phyloP scores from a whole-genome alignment of 2,329 filamentous ascomycete genomes.

The Trichoderma sp. region DNA sequence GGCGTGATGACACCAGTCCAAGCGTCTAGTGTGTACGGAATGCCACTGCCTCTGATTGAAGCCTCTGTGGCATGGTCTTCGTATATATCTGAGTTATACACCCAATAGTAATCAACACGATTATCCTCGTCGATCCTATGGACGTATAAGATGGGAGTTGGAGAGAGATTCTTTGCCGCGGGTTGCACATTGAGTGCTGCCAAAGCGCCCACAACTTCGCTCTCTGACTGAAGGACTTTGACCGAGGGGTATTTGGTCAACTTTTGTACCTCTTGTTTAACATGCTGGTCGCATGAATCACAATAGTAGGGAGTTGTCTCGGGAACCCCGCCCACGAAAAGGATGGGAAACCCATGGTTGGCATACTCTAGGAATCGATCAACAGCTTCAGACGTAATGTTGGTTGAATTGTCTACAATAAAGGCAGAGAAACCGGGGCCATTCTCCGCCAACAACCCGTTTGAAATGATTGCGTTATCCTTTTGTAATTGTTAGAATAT shows the following conservation, averaged over 20 bases:
- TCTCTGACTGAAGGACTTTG: not conserved
- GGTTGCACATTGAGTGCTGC: not conserved
- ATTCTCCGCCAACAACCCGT: not conserved
- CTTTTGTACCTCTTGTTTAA: not conserved
- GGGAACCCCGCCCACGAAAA: not conserved
- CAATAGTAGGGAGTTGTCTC: conserved; percentile 6
- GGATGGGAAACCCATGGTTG: not conserved
- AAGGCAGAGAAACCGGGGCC: conserved; percentile 5
- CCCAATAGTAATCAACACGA: not conserved
- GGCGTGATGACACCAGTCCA: not conserved
- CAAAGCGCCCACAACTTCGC: not conserved
- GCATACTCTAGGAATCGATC: not conserved
- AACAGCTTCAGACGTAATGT: not conserved
- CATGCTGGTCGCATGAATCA: not conserved
- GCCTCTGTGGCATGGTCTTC: not conserved
- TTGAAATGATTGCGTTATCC: not conserved
- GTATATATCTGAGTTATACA: conserved; percentile 6
- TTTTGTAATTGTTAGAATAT: not conserved
- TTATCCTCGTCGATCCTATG: not conserved
- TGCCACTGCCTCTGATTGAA: not conserved
- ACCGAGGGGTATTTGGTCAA: not conserved
- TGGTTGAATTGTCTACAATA: conserved; percentile 3
- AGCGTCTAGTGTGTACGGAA: not conserved
- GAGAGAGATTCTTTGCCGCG: not conserved
- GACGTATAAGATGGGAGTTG: not conserved